Base-by-base conservation (phyloP, 1,139 yeast genomes). In the Hemisphaericaspora xylanilytica region DNA sequence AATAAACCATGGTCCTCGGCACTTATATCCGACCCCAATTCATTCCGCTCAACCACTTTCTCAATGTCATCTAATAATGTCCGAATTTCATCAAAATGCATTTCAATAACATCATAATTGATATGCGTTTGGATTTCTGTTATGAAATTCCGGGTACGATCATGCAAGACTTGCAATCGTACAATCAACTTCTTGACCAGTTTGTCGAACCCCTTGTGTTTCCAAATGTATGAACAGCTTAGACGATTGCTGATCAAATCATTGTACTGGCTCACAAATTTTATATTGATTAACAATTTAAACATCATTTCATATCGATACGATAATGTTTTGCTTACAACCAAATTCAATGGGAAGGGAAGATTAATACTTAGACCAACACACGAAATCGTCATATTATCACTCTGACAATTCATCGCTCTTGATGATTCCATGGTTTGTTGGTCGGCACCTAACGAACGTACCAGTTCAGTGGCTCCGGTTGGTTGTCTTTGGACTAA, bases 311-410 rank as follows among this genome's bases (percentile, higher is more conserved):
- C 96, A 53, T 85, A 89, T 44, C 94, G 89, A 36, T 81, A 74
- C 25, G 88, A 70, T 22, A 84, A 78, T 32, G 87, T 83, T 43
- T 82, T 77, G 18, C 85, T 80, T 3, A 89, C 63, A 1, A 92
- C 70, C 28, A 90, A 67, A 47, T 89, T 88, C 35, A 89, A 62
- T 0, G 99, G 99, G 55, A 88, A 94, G 5, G 97, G 96, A 15
- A 90, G 67, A 20, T 73, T 67, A 26, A 87, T 58, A 38, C 86
- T 85, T 31, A 89, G 66, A 48, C 81, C 85, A 11, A 89, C 53
- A 27, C 69, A 65, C 2, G 65, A 46, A 4, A 70, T 60, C 2
- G 72, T 52, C 33, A 35, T 24, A 11, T 22, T 21, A 15, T 35
- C 37, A 8, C n/a, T n/a, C n/a, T n/a, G n/a, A n/a, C n/a, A n/a